Conservation (phyloP, 108 stramenopile species). For the Skeletonema tropicum region DNA sequence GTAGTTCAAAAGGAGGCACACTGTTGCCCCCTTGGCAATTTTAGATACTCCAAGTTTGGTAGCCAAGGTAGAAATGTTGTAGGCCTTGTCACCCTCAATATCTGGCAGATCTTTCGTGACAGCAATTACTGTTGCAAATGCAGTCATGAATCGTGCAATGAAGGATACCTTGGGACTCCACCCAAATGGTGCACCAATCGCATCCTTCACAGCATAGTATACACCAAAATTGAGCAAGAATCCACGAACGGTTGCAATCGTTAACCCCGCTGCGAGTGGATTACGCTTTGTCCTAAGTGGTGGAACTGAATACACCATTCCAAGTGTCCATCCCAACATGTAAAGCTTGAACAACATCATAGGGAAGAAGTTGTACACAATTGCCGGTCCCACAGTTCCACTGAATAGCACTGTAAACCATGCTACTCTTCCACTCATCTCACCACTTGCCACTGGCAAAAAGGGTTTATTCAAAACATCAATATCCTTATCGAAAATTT, state of each 20-base stretch:
- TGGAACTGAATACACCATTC: slow-evolving; percentile 93
- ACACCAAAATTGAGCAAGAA: slow-evolving; percentile 97
- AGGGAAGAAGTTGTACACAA: slow-evolving; percentile 86
- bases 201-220: slow-evolving; percentile 96
- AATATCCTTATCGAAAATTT: slow-evolving; percentile 94
- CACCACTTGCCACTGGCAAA: slow-evolving; percentile 94
- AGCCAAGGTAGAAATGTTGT: slow-evolving; percentile 89
- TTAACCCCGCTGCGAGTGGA: slow-evolving; percentile 89
- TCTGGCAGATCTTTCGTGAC: slow-evolving; percentile 96
- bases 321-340: slow-evolving; percentile 85
- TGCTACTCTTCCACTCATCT: slow-evolving; percentile 83
- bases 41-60: slow-evolving; percentile 82
- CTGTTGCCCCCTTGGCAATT: slow-evolving; percentile 85
- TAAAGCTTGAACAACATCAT: slow-evolving; percentile 87
- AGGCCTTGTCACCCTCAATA: slow-evolving; percentile 93
- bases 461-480: slow-evolving; percentile 97
- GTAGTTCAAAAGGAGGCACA: slow-evolving; percentile 86
- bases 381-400: slow-evolving; percentile 68
- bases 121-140: slow-evolving; percentile 94
- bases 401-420: slow-evolving; percentile 78
- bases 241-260: slow-evolving; percentile 94
- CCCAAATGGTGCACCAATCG: slow-evolving; percentile 83
- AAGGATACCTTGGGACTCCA: slow-evolving; percentile 96
- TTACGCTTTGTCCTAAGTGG: slow-evolving; percentile 92
- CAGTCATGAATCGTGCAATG: slow-evolving; percentile 95